phyloP scores from a whole-genome alignment of 1,139 yeast genomes.

The Kurtzmaniella quercitrusa region DNA sequence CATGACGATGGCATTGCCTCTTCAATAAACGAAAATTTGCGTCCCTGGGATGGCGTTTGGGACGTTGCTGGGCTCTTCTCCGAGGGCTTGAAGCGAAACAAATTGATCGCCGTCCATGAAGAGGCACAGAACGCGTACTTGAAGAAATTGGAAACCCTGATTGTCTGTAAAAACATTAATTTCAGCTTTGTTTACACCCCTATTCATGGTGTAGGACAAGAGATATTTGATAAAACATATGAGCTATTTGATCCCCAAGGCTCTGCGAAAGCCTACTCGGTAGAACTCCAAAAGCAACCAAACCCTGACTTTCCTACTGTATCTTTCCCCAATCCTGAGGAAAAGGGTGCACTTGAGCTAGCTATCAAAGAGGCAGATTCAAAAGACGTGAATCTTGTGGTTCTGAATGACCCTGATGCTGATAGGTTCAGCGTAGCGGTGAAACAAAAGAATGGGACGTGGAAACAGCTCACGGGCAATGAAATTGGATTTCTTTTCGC shows the following conservation, averaged over 20 bases:
- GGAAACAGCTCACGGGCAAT: slow-evolving; percentile 87
- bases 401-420: slow-evolving; percentile 97
- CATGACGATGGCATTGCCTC: slow-evolving; percentile 72
- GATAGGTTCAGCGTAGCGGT: slow-evolving; percentile 84
- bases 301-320: slow-evolving; percentile 88
- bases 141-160: slow-evolving; percentile 23
- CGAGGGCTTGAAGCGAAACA: slow-evolving; percentile 15
- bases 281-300: slow-evolving; percentile 61
- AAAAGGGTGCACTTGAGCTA: slow-evolving; percentile 78
- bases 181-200: slow-evolving; percentile 78
- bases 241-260: slow-evolving; percentile 10
- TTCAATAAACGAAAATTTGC: slow-evolving; percentile 54
- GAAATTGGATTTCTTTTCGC: slow-evolving; percentile 88
- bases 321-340: slow-evolving; percentile 92
- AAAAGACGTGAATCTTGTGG: slow-evolving; percentile 46
- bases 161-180: slow-evolving; percentile 15
- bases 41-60: slow-evolving; percentile 59
- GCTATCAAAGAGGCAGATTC: slow-evolving; percentile 58
- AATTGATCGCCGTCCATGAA: slow-evolving; percentile 24
- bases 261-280: slow-evolving; percentile 22
- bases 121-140: slow-evolving; percentile 35
- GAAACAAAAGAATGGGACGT: slow-evolving; percentile 38
- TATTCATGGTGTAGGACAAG: slow-evolving; percentile 89
- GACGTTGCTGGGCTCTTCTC: slow-evolving; percentile 34
- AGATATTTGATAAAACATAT: slow-evolving; percentile 32